Conservation (phyloP, 2,329 filamentous ascomycete species). For the Exophiala mesophila region DNA sequence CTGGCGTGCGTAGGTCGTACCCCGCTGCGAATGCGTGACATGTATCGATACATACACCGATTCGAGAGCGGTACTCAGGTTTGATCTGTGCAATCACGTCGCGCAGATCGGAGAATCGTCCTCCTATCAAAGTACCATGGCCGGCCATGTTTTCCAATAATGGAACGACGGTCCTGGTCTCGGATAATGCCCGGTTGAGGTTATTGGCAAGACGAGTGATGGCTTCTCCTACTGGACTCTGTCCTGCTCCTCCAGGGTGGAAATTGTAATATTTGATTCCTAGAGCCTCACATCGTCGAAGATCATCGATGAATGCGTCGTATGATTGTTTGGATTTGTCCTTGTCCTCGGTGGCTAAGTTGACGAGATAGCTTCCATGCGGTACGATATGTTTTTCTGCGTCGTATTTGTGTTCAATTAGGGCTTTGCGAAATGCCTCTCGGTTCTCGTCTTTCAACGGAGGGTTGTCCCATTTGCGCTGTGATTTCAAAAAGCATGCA, state of each 20-base stretch:
- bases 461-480: constrained; percentile 89
- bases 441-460: constrained; percentile 64
- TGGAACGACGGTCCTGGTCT: constrained; percentile 70
- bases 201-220: constrained; percentile 74
- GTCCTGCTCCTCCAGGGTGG: constrained; percentile 80
- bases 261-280: constrained; percentile 96
- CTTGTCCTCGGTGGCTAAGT: constrained; percentile 78
- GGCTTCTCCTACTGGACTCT: constrained; percentile 61
- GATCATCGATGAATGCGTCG: constrained; percentile 77
- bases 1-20: constrained; percentile 76
- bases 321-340: constrained; percentile 83
- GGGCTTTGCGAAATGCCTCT: constrained; percentile 64
- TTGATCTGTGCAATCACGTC: constrained; percentile 73
- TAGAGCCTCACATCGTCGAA: constrained; percentile 75
- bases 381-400: constrained; percentile 70
- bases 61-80: constrained; percentile 68
- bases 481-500: constrained; percentile 91
- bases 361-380: constrained; percentile 94
- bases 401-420: constrained; percentile 66
- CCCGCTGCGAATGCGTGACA: constrained; percentile 95
- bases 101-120: constrained; percentile 76
- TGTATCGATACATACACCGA: constrained; percentile 94
- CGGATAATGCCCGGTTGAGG: constrained; percentile 74
- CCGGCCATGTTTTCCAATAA: constrained; percentile 96
- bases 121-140: constrained; percentile 79